These are phyloP conservation scores for Pyrenophora seminiperda DNA, from an alignment of 2,329 filamentous ascomycete genomes.

Conservation along the genomic window DNA sequence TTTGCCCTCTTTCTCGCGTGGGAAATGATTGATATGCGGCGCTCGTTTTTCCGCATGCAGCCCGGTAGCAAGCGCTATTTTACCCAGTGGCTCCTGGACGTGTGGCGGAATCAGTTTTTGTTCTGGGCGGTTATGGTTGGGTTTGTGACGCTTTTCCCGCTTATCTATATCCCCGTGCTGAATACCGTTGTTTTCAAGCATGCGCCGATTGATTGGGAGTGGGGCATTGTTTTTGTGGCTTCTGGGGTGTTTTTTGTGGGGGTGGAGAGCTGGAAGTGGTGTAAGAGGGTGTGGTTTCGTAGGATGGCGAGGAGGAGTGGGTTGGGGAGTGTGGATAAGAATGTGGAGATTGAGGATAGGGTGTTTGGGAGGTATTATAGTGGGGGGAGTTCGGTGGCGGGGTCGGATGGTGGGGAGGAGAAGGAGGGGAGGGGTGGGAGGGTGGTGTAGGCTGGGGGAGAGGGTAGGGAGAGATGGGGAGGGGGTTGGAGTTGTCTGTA, in stretches of 20 bases:
- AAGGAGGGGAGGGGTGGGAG: too few species aligned
- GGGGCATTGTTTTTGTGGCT: slow-evolving; percentile 68
- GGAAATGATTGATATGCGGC: slow-evolving; percentile 76
- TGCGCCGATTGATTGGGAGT: slow-evolving; percentile 69
- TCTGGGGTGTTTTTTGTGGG: slow-evolving; percentile 67
- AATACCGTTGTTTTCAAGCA: slow-evolving; percentile 71
- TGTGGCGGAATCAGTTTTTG: slow-evolving; percentile 73
- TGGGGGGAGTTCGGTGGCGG: too few species aligned
- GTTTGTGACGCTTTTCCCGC: slow-evolving; percentile 54
- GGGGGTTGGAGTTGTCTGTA: too few species aligned
- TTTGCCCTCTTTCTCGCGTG: slow-evolving; percentile 77
- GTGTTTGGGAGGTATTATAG: slow-evolving; percentile 26
- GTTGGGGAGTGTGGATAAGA: slow-evolving; percentile 17
- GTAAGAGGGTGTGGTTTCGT: slow-evolving; percentile 58
- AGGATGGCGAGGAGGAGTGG: slow-evolving; percentile 20
- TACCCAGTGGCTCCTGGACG: slow-evolving; percentile 66
- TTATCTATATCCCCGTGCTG: slow-evolving; percentile 69
- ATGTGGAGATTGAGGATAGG: slow-evolving; percentile 27
- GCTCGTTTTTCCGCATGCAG: slow-evolving; percentile 77
- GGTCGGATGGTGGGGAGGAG: too few species aligned
- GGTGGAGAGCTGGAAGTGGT: slow-evolving; percentile 70
- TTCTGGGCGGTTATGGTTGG: slow-evolving; percentile 53
- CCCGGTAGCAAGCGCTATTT: slow-evolving; percentile 58
- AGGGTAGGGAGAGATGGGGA: too few species aligned
- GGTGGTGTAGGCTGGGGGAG: too few species aligned